Conservation (phyloP, 163 green algal species). For the Scenedesmus sp. region DNA sequence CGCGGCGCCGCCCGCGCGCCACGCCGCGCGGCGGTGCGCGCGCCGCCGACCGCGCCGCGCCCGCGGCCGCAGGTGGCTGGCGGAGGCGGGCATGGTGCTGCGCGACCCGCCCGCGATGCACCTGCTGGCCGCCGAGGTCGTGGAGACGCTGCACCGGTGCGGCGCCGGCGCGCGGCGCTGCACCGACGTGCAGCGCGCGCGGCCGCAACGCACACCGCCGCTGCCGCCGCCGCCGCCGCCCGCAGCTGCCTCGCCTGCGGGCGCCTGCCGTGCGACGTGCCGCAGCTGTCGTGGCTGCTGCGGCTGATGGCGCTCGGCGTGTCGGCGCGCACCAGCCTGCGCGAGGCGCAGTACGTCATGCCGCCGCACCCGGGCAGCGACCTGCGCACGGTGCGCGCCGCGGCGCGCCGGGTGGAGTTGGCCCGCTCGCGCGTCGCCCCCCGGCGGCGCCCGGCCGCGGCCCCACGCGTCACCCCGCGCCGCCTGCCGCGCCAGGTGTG, state of each 20-base stretch:
- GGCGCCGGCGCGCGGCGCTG: not conserved
- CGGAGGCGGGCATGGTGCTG: slow-evolving; percentile 36
- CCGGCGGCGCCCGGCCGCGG: too few relatives aligned
- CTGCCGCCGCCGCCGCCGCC: not conserved
- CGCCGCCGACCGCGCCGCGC: too few relatives aligned
- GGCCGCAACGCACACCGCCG: not conserved
- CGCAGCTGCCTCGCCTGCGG: slow-evolving; percentile 16
- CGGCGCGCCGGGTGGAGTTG: too few relatives aligned
- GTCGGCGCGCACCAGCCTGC: not conserved
- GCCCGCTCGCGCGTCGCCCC: too few relatives aligned
- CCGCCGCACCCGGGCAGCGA: not conserved
- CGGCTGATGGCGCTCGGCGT: slow-evolving; percentile 33
- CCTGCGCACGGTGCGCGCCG: slow-evolving; percentile 15
- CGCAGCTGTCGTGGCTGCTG: slow-evolving; percentile 30
- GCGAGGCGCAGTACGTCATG: slow-evolving; percentile 15
- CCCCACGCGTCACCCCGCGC: not conserved
- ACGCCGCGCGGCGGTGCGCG: too few relatives aligned
- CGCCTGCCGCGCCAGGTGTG: slow-evolving; percentile 20
- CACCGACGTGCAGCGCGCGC: not conserved
- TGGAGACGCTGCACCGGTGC: slow-evolving; percentile 37
- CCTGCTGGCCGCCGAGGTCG: slow-evolving; percentile 36
- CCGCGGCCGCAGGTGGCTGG: slow-evolving; percentile 31
- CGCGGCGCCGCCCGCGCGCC: too few relatives aligned
- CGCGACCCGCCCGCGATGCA: slow-evolving; percentile 36
- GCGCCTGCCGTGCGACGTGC: slow-evolving; percentile 20